A percentile compares a stretch with the other conserved stretches of the same genome.
Conservation (phyloP, 208 protist species). For the Leishmania major region DNA sequence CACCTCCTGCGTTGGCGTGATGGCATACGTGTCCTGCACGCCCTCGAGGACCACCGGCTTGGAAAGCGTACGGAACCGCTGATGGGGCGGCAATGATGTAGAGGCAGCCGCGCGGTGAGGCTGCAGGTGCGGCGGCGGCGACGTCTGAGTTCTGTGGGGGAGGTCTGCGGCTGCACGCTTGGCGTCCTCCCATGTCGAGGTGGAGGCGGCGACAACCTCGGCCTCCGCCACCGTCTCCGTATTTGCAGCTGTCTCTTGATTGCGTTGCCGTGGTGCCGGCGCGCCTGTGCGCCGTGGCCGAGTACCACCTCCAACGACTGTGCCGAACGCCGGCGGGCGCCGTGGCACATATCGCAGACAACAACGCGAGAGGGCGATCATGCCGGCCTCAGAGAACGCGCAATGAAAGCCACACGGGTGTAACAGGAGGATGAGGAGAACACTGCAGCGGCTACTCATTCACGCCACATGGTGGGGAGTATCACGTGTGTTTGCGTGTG, state of each 20-base stretch:
- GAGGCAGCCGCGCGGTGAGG: not conserved
- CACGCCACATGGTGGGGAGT: not conserved
- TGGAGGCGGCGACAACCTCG: conserved; percentile 5
- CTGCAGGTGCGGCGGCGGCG: not conserved
- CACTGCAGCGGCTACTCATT: not conserved
- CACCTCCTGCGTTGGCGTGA: conserved; percentile 29
- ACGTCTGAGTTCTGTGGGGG: not conserved
- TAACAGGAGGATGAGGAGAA: not conserved
- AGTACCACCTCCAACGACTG: not conserved
- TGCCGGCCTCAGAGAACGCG: not conserved
- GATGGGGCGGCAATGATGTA: not conserved
- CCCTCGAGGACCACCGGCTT: conserved; percentile 49
- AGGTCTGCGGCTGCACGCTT: not conserved
- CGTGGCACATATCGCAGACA: conserved; percentile 6
- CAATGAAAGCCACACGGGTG: not conserved
- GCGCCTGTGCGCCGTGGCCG: not conserved
- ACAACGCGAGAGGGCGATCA: conserved; percentile 10
- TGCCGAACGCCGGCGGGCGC: not conserved
- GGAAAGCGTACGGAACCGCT: not conserved
- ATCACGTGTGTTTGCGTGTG: not conserved
- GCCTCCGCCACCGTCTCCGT: conserved; percentile 1
- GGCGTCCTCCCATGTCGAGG: not conserved
- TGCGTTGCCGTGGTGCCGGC: not conserved
- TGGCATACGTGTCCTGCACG: conserved; percentile 35
- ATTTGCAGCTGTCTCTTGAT: not conserved